Percentiles rank a stretch among this genome's conserved stretches.
Conservation (phyloP, 345 rosid species). For the Mallotus nudiflorus region DNA sequence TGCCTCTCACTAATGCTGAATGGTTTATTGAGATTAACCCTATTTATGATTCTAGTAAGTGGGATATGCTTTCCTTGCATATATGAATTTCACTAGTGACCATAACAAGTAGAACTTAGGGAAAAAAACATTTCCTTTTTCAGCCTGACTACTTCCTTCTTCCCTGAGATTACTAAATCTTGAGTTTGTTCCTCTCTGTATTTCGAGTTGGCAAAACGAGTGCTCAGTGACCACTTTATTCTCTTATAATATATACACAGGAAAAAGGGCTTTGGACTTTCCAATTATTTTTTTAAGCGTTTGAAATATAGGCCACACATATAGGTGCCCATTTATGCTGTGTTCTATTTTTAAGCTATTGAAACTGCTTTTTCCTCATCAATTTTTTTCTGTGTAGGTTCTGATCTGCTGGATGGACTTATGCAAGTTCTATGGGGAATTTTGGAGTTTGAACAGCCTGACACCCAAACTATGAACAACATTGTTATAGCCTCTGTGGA, state of each 20-base stretch:
- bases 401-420: conserved; percentile 88
- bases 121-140: too few species aligned
- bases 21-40: not conserved
- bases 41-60: not conserved
- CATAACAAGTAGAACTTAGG: not conserved
- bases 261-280: not conserved
- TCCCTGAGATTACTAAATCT: not conserved
- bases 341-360: conserved; percentile 14
- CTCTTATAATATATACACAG: not conserved
- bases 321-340: not conserved
- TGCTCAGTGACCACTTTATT: not conserved
- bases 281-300: not conserved
- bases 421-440: conserved; percentile 97
- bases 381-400: conserved; percentile 51
- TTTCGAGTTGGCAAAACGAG: not conserved
- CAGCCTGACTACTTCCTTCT: not conserved
- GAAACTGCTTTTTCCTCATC: conserved; percentile 14
- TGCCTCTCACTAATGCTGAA: not conserved
- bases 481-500: conserved; percentile 89
- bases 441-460: conserved; percentile 89
- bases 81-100: not conserved
- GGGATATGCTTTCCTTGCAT: not conserved
- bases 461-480: conserved; percentile 89
- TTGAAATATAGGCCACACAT: not conserved
- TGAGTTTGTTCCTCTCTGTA: not conserved